A percentile compares a stretch with the other conserved stretches of the same genome.
Conservation (phyloP, 345 rosid species). For the Orychophragmus violaceus region DNA sequence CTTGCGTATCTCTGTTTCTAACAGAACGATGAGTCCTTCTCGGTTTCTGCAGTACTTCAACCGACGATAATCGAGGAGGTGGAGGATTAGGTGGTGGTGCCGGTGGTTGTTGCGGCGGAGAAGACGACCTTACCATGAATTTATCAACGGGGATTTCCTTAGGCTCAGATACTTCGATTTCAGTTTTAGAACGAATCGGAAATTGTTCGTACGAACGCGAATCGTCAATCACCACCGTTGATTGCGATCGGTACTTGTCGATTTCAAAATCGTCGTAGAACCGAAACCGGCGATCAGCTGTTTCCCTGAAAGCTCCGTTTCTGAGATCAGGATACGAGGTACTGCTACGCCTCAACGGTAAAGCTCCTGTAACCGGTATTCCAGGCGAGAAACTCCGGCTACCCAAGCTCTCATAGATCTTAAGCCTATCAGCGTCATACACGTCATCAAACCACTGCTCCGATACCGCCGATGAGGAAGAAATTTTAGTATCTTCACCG, state of each 20-base stretch:
- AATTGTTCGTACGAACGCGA: conserved; percentile 7
- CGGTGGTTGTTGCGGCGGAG: conserved; percentile 20
- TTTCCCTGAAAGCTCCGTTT: conserved; percentile 39
- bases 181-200: conserved; percentile 24
- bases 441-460: conserved; percentile 44
- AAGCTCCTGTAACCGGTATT: conserved; percentile 24
- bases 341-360: conserved; percentile 59
- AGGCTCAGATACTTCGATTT: conserved; percentile 35
- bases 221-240: not conserved
- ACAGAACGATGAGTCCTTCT: conserved; percentile 35
- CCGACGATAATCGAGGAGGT: conserved; percentile 28
- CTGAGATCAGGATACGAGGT: conserved; percentile 79
- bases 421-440: conserved; percentile 26
- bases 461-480: not conserved
- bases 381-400: conserved; percentile 10
- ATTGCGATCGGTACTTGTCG: conserved; percentile 27
- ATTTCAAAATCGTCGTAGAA: conserved; percentile 72
- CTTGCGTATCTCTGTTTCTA: conserved; percentile 28
- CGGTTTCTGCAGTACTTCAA: conserved; percentile 24
- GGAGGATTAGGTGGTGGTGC: conserved; percentile 34
- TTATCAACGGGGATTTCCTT: conserved; percentile 63
- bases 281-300: conserved; percentile 43
- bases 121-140: conserved; percentile 34
- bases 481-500: conserved; percentile 1
- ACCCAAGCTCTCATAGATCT: conserved; percentile 27